Evolutionary conservation across 306 rosid species (phyloP).

Genomic region (Sphenostylis stenocarpa): DNA sequence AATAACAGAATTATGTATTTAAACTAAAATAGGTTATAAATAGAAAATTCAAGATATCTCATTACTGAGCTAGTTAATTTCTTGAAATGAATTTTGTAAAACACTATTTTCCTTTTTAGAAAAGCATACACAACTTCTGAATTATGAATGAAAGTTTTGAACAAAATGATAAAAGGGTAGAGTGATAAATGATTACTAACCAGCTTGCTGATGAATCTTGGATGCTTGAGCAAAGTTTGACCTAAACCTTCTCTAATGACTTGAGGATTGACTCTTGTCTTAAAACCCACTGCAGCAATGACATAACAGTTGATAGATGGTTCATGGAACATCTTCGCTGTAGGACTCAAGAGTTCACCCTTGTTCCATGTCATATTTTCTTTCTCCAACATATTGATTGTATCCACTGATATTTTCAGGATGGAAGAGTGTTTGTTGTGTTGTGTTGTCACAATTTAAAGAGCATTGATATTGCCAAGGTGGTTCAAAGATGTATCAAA

Average conservation of each 20-base stretch:
- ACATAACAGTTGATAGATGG: constrained; percentile 50
- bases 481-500: no score
- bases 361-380: constrained; percentile 23
- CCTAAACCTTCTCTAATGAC: constrained; percentile 44
- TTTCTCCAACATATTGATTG: background rate
- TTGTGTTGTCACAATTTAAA: no score
- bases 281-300: constrained; percentile 45
- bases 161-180: background rate
- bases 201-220: constrained; percentile 61
- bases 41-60: no score
- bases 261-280: constrained; percentile 42
- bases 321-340: constrained; percentile 47
- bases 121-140: background rate
- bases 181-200: constrained; percentile 12
- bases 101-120: background rate
- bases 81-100: no score
- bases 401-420: background rate
- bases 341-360: constrained; percentile 47
- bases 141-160: background rate
- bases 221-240: constrained; percentile 51
- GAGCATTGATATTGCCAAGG: no score
- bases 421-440: background rate
- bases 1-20: no score
- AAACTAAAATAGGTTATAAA: no score
- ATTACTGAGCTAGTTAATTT: no score